phyloP scores from a whole-genome alignment of 1,284 basidiomycete species.

The Tilletia walkeri region DNA sequence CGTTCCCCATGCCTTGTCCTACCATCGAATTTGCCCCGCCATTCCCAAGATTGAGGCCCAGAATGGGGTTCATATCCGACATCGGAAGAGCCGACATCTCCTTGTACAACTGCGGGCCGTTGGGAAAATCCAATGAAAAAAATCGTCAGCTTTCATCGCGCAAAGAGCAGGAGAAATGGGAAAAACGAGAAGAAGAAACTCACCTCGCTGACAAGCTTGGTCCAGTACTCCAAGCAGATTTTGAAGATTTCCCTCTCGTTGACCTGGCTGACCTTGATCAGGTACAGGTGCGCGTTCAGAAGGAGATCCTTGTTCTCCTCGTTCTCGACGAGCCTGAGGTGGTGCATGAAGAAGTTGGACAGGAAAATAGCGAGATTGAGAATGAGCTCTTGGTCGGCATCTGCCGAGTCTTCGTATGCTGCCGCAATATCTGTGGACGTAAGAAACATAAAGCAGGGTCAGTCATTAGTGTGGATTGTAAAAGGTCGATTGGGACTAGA shows the following conservation, averaged over 20 bases:
- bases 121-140: background rate
- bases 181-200: background rate
- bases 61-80: slow-evolving; percentile 86
- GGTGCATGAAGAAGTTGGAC: slow-evolving; percentile 81
- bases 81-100: slow-evolving; percentile 91
- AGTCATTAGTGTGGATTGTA: background rate
- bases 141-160: background rate
- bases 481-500: background rate
- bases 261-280: slow-evolving; percentile 97
- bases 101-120: slow-evolving; percentile 77
- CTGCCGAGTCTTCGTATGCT: slow-evolving; percentile 85
- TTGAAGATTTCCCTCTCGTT: slow-evolving; percentile 99
- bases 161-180: too few species aligned
- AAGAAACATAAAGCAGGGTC: background rate
- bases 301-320: slow-evolving; percentile 88
- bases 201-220: slow-evolving; percentile 77
- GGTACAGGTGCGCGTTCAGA: slow-evolving; percentile 78
- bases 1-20: slow-evolving; percentile 29
- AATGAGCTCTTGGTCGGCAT: slow-evolving; percentile 93
- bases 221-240: slow-evolving; percentile 98
- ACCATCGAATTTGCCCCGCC: slow-evolving; percentile 47
- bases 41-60: slow-evolving; percentile 72
- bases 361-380: slow-evolving; percentile 96
- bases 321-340: slow-evolving; percentile 88
- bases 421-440: slow-evolving; percentile 69